A percentile compares a stretch with the other conserved stretches of the same genome.
Conservation (phyloP, 805 yeast species). For the Scheffersomyces spartinae region DNA sequence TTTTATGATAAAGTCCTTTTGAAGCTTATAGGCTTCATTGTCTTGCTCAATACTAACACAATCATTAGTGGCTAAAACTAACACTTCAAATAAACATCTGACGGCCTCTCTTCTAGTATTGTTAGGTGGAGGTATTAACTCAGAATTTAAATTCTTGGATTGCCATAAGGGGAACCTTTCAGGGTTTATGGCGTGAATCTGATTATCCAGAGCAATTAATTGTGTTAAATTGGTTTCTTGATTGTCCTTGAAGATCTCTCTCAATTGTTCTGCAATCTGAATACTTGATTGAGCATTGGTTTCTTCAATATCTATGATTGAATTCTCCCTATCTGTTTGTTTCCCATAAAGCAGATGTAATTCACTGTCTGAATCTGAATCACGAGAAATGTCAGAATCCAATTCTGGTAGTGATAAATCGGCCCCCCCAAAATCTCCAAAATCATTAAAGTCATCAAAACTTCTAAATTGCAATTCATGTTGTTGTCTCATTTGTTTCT, state of each 20-base stretch:
- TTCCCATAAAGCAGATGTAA: no score
- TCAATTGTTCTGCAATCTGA: constrained; percentile 39
- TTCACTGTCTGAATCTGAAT: no score
- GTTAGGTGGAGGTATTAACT: no score
- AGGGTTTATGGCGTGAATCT: constrained; percentile 5
- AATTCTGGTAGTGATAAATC: constrained; percentile 5
- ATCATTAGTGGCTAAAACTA: constrained; percentile 71
- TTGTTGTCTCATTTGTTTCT: constrained; percentile 10
- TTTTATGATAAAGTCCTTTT: no score
- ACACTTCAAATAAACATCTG: constrained; percentile 66
- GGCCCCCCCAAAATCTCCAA: constrained; percentile 4
- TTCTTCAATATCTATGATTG: no score
- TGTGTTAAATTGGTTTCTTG: constrained; percentile 21
- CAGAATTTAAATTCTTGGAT: no score
- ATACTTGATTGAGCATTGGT: constrained; percentile 38
- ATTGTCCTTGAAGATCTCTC: constrained; percentile 16
- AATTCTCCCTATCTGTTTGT: no score
- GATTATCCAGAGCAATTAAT: constrained; percentile 26
- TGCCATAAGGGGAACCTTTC: constrained; percentile 12
- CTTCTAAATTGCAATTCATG: constrained; percentile 10
- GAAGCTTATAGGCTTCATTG: no score
- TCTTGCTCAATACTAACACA: constrained; percentile 55
- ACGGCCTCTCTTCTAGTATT: constrained; percentile 50
- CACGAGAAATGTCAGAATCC: no score
- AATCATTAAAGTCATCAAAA: constrained; percentile 5